Conservation (phyloP, 2,329 filamentous ascomycete species). For the Gnomoniopsis smithogilvyi region DNA sequence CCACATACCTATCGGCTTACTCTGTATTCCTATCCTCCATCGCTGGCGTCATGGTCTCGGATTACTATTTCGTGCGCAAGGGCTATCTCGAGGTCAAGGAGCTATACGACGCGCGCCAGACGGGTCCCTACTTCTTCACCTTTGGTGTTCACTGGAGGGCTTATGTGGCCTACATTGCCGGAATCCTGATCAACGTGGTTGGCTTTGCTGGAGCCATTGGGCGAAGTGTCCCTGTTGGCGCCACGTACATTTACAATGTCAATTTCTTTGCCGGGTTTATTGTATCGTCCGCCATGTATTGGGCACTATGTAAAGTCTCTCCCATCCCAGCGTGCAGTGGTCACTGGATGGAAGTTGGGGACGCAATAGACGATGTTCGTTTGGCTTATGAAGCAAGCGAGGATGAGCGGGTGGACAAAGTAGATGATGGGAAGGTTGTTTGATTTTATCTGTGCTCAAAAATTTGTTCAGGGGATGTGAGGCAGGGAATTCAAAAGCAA, state of each 20-base stretch:
- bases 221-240: conserved; percentile 66
- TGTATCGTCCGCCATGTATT: conserved; percentile 67
- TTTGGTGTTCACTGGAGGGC: conserved; percentile 78
- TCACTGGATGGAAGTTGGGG: conserved; percentile 73
- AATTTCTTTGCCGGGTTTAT: conserved; percentile 89
- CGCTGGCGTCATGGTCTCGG: conserved; percentile 82
- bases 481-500: not conserved
- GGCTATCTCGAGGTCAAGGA: conserved; percentile 78
- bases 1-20: conserved; percentile 87
- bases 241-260: conserved; percentile 82
- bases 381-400: conserved; percentile 40
- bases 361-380: conserved; percentile 53
- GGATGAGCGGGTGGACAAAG: not conserved
- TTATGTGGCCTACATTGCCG: conserved; percentile 77
- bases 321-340: conserved; percentile 74
- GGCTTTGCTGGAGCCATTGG: conserved; percentile 85
- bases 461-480: not conserved
- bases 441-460: not conserved
- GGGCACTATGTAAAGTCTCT: conserved; percentile 61
- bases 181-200: conserved; percentile 87
- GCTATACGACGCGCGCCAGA: conserved; percentile 69
- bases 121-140: conserved; percentile 70
- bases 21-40: conserved; percentile 93
- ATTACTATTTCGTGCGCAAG: conserved; percentile 83
- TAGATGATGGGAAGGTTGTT: conserved; percentile 14